Evolutionary conservation across 1,284 basidiomycete genomes (phyloP), one percentile per base, ranked within the genome.

Genomic region (Ustilago sp.): DNA sequence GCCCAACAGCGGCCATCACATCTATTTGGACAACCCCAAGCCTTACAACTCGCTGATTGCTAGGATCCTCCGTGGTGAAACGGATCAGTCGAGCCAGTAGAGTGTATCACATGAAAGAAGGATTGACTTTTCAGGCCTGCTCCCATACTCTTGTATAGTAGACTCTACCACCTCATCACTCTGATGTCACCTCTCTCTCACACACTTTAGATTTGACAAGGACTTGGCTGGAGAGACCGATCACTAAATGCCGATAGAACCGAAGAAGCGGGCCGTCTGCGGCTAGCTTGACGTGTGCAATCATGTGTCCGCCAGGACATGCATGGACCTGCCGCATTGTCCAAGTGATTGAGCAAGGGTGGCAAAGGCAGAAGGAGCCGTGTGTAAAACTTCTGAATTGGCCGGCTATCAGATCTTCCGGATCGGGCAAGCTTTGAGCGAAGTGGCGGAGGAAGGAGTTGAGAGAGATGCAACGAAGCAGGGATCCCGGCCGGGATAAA

Each of bases 1-100:
- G 11, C 80, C 80, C n/a, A 74, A 79, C 59, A 74, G 81, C 19
- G 84, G 84, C 1, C 84, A 85, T 48, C 82, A 85, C 58, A 62
- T 85, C 50, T 84, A 83, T 63, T 64, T 85, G 11, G 83, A 85
- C 61, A 83, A 84, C 54, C 69, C 83, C 8, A 59, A 54, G 1
- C 62, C 67, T 0, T 78, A 79, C 63, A 72, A 80, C 50, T 60
- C 72, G 41, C 63, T 73, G 39, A 68, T 77, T 15, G 31, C 59
- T 3, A 58, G 57, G 13, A 77, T 77, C 53, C 32, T 77, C 34
- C 55, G 58, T 19, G 74, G 74, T 12, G 35, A 77, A 56, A 63
- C 69, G 8, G 74, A 77, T 52, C 32, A 58, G 47, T 41, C 51
- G 17, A 32, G 52, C 38, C 67, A 73, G 58, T 73, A 59, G 47